phyloP scores from a whole-genome alignment of 2,329 filamentous ascomycete genomes.

The Aureobasidium sp. region DNA sequence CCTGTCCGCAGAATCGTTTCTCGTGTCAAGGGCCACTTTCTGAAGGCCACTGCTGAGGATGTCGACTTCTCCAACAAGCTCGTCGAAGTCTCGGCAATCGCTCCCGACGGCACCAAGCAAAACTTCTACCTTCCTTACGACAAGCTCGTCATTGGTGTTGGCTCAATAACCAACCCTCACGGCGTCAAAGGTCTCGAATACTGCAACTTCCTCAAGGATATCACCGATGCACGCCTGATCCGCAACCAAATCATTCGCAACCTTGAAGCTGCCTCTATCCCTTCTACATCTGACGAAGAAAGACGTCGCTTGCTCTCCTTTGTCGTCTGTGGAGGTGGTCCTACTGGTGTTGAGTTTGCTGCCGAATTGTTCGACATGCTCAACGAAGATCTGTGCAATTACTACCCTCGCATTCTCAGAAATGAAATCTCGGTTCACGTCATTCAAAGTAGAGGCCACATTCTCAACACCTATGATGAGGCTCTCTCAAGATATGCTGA shows the following conservation, averaged over 20 bases:
- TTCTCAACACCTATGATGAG: conserved; percentile 97
- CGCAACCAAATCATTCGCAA: conserved; percentile 84
- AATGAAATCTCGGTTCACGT: conserved; percentile 98
- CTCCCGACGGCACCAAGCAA: conserved; percentile 62
- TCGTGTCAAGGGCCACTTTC: conserved; percentile 75
- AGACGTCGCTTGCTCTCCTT: conserved; percentile 83
- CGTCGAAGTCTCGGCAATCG: conserved; percentile 73
- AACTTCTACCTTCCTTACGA: conserved; percentile 95
- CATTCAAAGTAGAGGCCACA: conserved; percentile 90
- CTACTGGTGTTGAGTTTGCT: conserved; percentile 95
- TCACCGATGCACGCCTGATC: conserved; percentile 83
- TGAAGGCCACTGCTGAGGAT: conserved; percentile 79
- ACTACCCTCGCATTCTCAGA: conserved; percentile 83
- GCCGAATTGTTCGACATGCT: conserved; percentile 93
- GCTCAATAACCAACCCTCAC: conserved; percentile 87
- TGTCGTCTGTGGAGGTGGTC: conserved; percentile 90
- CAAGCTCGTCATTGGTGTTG: conserved; percentile 87
- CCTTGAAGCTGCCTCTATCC: conserved; percentile 84
- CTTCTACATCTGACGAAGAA: conserved; percentile 83
- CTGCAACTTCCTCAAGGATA: conserved; percentile 91
- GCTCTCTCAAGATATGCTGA: conserved; percentile 88
- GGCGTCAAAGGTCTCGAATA: conserved; percentile 92
- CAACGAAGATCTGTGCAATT: conserved; percentile 80
- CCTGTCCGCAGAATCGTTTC: conserved; percentile 80
- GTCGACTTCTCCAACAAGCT: conserved; percentile 88